These are phyloP conservation scores for Pisolithus marmoratus DNA, from an alignment of 768 basidiomycete genomes.

Conservation along the genomic window DNA sequence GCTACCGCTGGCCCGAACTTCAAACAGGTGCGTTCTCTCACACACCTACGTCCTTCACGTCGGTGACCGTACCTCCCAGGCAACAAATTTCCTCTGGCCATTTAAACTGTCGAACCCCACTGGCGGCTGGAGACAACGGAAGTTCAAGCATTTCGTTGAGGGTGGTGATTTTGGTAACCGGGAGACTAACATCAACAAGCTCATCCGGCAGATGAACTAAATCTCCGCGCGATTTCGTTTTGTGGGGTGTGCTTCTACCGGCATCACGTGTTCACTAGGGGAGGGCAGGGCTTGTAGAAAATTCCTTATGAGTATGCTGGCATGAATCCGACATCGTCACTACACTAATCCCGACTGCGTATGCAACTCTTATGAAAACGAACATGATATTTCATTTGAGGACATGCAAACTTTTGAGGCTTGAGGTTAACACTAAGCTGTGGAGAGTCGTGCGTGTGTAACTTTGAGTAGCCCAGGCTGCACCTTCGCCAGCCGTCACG, in stretches of 20 bases:
- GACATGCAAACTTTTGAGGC: too few relatives aligned
- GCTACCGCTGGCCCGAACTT: slow-evolving; percentile 95
- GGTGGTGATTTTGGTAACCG: slow-evolving; percentile 98
- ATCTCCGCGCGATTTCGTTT: slow-evolving; percentile 4
- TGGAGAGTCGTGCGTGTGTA: too few relatives aligned
- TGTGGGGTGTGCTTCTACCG: neutral
- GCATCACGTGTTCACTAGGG: slow-evolving; percentile 1
- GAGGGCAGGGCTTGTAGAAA: neutral
- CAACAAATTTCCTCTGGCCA: slow-evolving; percentile 97
- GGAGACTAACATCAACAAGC: slow-evolving; percentile 95
- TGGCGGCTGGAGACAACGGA: slow-evolving; percentile 95
- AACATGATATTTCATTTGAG: slow-evolving; percentile 13
- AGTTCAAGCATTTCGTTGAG: slow-evolving; percentile 96
- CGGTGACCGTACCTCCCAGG: slow-evolving; percentile 36
- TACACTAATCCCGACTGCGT: slow-evolving; percentile 17
- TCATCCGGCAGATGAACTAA: slow-evolving; percentile 93
- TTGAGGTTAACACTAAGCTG: neutral
- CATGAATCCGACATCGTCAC: slow-evolving; percentile 18
- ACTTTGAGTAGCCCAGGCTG: too few relatives aligned
- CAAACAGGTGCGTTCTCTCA: slow-evolving; percentile 71
- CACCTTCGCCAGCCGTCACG: too few relatives aligned
- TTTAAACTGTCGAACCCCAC: slow-evolving; percentile 99
- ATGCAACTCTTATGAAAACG: slow-evolving; percentile 24
- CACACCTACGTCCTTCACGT: neutral
- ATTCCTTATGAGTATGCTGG: slow-evolving; percentile 26